Conservation (phyloP, 2,329 filamentous ascomycete species). For the Trichoderma semiorbis region DNA sequence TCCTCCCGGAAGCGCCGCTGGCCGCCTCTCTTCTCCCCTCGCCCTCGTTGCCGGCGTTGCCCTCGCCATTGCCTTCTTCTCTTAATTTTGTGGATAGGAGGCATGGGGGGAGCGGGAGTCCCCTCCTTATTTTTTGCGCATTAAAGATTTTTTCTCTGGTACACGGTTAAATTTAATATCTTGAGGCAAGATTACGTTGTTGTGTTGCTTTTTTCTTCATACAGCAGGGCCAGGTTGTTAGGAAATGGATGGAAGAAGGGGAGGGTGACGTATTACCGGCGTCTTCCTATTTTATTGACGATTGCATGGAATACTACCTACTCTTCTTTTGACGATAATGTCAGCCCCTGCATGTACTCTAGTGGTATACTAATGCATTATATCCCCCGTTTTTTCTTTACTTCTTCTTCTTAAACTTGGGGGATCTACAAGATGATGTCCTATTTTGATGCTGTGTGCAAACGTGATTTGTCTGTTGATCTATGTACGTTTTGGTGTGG, state of each 20-base stretch:
- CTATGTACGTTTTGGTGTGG: not conserved
- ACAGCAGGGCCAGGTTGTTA: conserved; percentile 3
- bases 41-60: conserved; percentile 34
- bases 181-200: conserved; percentile 11
- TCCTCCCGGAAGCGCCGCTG: conserved; percentile 30
- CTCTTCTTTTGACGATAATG: conserved; percentile 14
- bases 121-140: not conserved
- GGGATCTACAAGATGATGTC: not conserved
- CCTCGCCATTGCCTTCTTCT: conserved; percentile 34
- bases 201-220: conserved; percentile 7
- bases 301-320: conserved; percentile 14
- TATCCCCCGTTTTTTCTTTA: conserved; percentile 1
- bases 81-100: conserved; percentile 23
- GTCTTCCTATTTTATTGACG: conserved; percentile 10
- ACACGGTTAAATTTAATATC: conserved; percentile 12
- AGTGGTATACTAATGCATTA: conserved; percentile 17
- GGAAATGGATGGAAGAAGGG: conserved; percentile 1
- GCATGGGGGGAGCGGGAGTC: not conserved
- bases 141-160: conserved; percentile 4
- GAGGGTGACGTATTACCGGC: not conserved
- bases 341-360: conserved; percentile 16
- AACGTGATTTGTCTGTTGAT: not conserved
- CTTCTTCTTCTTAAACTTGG: not conserved
- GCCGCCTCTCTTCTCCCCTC: conserved; percentile 31
- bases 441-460: not conserved